Percentiles rank a stretch among this genome's conserved stretches.
phyloP scores from a whole-genome alignment of 306 rosid species.

The Luffa acutangula region DNA sequence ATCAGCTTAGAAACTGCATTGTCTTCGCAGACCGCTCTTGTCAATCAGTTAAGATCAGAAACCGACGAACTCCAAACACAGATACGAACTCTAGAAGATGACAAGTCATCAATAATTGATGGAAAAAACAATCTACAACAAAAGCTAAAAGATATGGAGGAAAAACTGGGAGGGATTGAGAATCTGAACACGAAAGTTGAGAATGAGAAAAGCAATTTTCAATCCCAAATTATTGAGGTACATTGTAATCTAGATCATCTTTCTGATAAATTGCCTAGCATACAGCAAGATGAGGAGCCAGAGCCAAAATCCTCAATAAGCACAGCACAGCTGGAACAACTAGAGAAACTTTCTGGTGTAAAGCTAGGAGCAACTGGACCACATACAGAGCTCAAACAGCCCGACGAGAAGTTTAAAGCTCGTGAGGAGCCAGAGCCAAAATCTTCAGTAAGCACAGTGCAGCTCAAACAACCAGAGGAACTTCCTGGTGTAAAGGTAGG shows the following conservation, averaged over 20 bases:
- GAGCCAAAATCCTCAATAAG: background rate
- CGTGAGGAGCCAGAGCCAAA: conserved; percentile 21
- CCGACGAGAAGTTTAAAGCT: background rate
- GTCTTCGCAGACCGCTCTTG: conserved; percentile 61
- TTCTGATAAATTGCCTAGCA: conserved; percentile 37
- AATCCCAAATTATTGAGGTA: conserved; percentile 46
- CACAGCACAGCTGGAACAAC: conserved; percentile 13
- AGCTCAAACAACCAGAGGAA: conserved; percentile 17
- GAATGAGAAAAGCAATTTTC: conserved; percentile 46
- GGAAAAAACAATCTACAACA: conserved; percentile 35
- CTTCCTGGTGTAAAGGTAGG: conserved; percentile 13
- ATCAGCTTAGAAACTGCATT: conserved; percentile 62
- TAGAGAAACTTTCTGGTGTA: conserved; percentile 14
- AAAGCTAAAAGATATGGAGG: conserved; percentile 59
- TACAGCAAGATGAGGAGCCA: conserved; percentile 37
- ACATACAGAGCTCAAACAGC: background rate
- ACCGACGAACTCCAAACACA: conserved; percentile 60
- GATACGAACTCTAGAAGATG: conserved; percentile 48
- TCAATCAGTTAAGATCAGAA: conserved; percentile 52
- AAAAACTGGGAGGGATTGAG: conserved; percentile 33
- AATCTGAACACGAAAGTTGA: conserved; percentile 42
- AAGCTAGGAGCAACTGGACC: background rate
- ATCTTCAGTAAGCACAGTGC: background rate
- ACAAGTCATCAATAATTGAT: conserved; percentile 35
- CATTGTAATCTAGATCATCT: conserved; percentile 40